A percentile compares a stretch with the other conserved stretches of the same genome.
These are phyloP conservation scores for Colletotrichum euphorbiae DNA, from an alignment of 2,329 filamentous ascomycete genomes.

Conservation along the genomic window DNA sequence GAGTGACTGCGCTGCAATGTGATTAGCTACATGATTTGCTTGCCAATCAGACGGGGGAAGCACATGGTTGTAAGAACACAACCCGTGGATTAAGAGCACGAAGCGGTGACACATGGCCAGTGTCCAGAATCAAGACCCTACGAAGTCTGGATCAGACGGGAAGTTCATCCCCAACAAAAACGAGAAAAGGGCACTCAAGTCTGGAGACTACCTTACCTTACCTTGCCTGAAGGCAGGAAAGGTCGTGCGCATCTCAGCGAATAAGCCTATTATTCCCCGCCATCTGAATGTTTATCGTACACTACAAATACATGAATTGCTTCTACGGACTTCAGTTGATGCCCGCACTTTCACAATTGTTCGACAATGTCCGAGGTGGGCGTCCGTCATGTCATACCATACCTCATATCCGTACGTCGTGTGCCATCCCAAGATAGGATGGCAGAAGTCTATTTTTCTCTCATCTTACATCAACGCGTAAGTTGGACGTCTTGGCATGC, in stretches of 20 bases:
- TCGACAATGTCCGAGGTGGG: too few relatives aligned
- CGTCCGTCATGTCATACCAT: too few relatives aligned
- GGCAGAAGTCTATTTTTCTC: conserved; percentile 20
- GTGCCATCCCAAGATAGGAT: conserved; percentile 10
- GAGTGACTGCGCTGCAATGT: too few relatives aligned
- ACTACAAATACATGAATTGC: too few relatives aligned
- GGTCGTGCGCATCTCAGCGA: neutral
- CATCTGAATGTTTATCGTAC: neutral
- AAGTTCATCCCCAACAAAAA: neutral
- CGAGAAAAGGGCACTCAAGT: neutral
- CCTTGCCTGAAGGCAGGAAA: too few relatives aligned
- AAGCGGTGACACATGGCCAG: neutral
- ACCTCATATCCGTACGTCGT: neutral
- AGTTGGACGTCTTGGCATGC: neutral
- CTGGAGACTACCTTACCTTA: too few relatives aligned
- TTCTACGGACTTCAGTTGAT: too few relatives aligned
- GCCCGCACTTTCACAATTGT: too few relatives aligned
- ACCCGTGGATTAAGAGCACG: neutral
- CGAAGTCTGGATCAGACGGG: neutral
- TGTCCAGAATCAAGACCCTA: neutral
- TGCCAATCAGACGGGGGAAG: too few relatives aligned
- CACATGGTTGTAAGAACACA: too few relatives aligned
- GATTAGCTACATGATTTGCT: too few relatives aligned
- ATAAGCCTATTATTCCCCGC: conserved; percentile 18
- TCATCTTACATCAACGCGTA: neutral